Evolutionary conservation across 1,284 basidiomycete species (phyloP).

Genomic region (Moesziomyces antarcticus): DNA sequence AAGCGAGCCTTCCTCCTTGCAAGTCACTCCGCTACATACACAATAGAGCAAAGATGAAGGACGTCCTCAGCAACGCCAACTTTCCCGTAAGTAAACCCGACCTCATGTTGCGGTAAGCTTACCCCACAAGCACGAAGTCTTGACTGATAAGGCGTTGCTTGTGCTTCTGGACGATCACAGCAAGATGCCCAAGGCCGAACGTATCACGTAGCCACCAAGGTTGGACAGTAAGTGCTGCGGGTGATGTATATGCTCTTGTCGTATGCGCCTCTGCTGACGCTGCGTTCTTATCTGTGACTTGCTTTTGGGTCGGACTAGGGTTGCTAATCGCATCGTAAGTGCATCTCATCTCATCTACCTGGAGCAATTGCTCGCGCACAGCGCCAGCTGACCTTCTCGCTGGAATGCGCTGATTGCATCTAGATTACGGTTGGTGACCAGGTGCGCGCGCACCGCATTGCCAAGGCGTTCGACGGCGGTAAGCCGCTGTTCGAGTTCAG

Average conservation of each 20-base stretch:
- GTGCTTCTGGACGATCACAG: slow-evolving; percentile 6
- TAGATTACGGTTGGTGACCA: slow-evolving; percentile 78
- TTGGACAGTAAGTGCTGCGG: slow-evolving; percentile 33
- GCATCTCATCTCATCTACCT: too few relatives aligned
- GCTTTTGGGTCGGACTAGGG: slow-evolving; percentile 52
- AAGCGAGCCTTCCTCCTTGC: background rate
- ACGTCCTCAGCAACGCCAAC: slow-evolving; percentile 56
- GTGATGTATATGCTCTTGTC: too few relatives aligned
- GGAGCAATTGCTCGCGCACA: too few relatives aligned
- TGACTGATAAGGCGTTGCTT: background rate
- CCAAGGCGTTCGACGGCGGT: slow-evolving; percentile 74
- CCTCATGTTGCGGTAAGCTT: too few relatives aligned
- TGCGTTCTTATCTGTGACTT: background rate
- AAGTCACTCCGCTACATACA: background rate
- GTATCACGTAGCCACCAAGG: slow-evolving; percentile 53
- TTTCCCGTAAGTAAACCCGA: slow-evolving; percentile 45
- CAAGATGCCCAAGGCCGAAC: slow-evolving; percentile 52
- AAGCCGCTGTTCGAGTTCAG: slow-evolving; percentile 72
- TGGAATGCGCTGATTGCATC: background rate
- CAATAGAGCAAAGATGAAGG: slow-evolving; percentile 38
- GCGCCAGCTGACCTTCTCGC: background rate
- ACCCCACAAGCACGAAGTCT: too few relatives aligned
- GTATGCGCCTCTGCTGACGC: background rate
- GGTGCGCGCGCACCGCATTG: slow-evolving; percentile 76
- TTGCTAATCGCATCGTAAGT: slow-evolving; percentile 78